A percentile compares a stretch with the other conserved stretches of the same genome.
Evolutionary conservation across 164 flowering plant genomes (phyloP).

Genomic region (Tetracentron sinense): DNA sequence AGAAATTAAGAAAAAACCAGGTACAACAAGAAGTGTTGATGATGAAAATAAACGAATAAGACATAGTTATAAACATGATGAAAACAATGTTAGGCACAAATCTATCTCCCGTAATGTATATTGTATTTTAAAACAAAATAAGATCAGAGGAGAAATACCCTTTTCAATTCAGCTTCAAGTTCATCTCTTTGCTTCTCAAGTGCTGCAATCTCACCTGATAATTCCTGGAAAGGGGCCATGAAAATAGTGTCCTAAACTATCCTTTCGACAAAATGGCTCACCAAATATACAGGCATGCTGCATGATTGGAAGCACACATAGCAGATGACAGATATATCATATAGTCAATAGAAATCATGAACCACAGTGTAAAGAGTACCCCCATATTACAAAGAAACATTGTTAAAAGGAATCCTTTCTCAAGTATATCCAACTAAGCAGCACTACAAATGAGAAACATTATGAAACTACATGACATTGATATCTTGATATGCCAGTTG

Average conservation of each 20-base stretch:
- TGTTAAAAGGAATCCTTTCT: too few species aligned
- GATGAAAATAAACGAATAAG: not conserved
- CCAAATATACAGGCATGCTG: not conserved
- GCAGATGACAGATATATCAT: not conserved
- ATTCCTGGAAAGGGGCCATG: slow-evolving; percentile 50
- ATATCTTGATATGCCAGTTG: too few species aligned
- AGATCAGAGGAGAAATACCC: slow-evolving; percentile 34
- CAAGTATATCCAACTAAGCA: too few species aligned
- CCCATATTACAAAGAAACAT: too few species aligned
- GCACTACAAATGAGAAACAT: too few species aligned
- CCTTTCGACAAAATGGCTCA: not conserved
- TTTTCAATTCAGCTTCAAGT: slow-evolving; percentile 69
- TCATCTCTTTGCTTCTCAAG: slow-evolving; percentile 61
- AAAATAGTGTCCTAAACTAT: slow-evolving; percentile 1
- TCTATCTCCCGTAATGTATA: not conserved
- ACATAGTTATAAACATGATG: not conserved
- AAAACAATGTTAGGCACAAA: not conserved
- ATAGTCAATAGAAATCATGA: not conserved
- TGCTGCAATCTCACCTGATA: slow-evolving; percentile 48
- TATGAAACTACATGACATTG: too few species aligned
- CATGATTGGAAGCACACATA: not conserved
- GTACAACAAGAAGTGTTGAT: not conserved
- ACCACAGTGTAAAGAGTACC: too few species aligned
- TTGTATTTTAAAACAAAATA: not conserved
- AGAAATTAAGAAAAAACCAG: not conserved